phyloP scores from a whole-genome alignment of 2,329 filamentous ascomycete genomes.

The Curvularia lunata region DNA sequence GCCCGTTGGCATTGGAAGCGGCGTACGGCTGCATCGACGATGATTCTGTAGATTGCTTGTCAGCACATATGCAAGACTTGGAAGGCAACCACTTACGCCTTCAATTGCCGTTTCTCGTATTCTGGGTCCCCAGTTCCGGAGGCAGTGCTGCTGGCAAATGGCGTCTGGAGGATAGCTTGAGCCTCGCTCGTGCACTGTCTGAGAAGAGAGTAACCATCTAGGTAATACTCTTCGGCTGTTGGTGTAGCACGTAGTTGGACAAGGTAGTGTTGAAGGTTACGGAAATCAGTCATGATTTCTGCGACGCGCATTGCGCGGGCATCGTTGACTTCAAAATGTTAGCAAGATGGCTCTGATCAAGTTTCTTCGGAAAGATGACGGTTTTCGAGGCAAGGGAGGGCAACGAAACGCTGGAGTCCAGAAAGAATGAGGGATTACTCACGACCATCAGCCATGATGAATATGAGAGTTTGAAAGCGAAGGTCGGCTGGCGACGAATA shows the following conservation, averaged over 20 bases:
- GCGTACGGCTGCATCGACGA: slow-evolving; percentile 64
- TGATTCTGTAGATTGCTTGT: slow-evolving; percentile 56
- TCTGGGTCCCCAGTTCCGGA: slow-evolving; percentile 57
- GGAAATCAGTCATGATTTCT: slow-evolving; percentile 70
- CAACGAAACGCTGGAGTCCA: background rate
- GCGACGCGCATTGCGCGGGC: slow-evolving; percentile 67
- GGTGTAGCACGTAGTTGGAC: slow-evolving; percentile 60
- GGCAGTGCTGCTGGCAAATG: slow-evolving; percentile 56
- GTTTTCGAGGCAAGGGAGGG: background rate
- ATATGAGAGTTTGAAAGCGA: slow-evolving; percentile 5
- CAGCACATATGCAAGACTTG: slow-evolving; percentile 14
- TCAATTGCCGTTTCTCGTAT: slow-evolving; percentile 62
- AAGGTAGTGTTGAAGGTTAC: slow-evolving; percentile 65
- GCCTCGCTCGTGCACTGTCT: slow-evolving; percentile 63
- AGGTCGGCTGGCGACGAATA: slow-evolving; percentile 26
- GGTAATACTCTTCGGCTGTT: slow-evolving; percentile 62
- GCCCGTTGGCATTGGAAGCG: slow-evolving; percentile 68
- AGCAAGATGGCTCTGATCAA: slow-evolving; percentile 9
- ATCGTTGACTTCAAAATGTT: slow-evolving; percentile 61
- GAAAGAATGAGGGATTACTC: slow-evolving; percentile 42
- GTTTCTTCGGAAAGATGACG: background rate
- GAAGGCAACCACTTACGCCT: slow-evolving; percentile 54
- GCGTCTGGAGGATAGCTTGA: slow-evolving; percentile 60
- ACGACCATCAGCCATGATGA: slow-evolving; percentile 64
- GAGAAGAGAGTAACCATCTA: slow-evolving; percentile 65